phyloP scores from a whole-genome alignment of 345 rosid species.

The Camelina neglecta region DNA sequence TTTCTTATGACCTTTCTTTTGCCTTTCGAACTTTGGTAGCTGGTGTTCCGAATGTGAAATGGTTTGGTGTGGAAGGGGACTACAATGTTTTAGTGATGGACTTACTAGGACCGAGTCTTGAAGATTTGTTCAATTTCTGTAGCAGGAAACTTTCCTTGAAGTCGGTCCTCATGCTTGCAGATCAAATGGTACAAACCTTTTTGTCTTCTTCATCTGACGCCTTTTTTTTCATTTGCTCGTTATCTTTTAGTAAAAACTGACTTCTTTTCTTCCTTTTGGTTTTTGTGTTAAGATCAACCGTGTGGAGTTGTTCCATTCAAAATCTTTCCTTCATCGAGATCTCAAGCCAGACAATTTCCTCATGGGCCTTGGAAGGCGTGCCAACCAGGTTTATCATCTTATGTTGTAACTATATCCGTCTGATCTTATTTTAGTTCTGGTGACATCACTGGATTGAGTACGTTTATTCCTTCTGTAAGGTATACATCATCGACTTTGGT shows the following conservation, averaged over 20 bases:
- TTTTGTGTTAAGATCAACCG: conserved; percentile 51
- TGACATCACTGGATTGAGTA: conserved; percentile 3
- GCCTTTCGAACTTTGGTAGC: conserved; percentile 46
- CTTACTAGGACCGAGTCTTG: conserved; percentile 72
- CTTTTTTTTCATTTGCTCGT: conserved; percentile 7
- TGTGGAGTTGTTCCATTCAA: conserved; percentile 60
- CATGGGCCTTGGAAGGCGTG: conserved; percentile 65
- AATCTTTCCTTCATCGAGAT: conserved; percentile 64
- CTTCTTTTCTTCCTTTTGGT: background rate
- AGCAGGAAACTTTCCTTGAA: conserved; percentile 64
- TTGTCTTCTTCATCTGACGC: background rate
- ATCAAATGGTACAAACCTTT: conserved; percentile 54
- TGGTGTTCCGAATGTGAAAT: conserved; percentile 65
- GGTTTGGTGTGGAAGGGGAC: conserved; percentile 72
- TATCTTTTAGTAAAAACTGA: conserved; percentile 5
- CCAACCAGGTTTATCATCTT: conserved; percentile 53
- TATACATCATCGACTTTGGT: conserved; percentile 63
- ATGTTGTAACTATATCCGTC: background rate
- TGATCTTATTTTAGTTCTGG: background rate
- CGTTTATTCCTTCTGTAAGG: conserved; percentile 40
- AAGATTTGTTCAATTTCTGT: conserved; percentile 68
- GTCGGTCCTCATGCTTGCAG: conserved; percentile 74
- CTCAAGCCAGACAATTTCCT: conserved; percentile 66
- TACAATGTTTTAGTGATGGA: conserved; percentile 68
- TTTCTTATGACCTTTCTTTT: conserved; percentile 24